A percentile compares a stretch with the other conserved stretches of the same genome.
Conservation (phyloP, 2,329 filamentous ascomycete genomes). For the Fusarium bactridioides region DNA sequence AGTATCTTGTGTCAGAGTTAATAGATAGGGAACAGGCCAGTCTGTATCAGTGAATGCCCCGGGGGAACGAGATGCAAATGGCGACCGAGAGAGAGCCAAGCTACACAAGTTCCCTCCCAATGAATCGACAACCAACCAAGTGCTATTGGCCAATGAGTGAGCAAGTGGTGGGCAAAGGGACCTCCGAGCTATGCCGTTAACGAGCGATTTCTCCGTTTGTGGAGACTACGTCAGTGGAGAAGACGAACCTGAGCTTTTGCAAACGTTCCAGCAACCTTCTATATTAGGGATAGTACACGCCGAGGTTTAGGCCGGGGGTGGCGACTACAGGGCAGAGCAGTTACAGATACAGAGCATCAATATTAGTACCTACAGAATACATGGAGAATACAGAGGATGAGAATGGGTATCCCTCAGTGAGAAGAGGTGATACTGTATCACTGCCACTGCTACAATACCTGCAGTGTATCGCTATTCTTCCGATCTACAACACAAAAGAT, state of each 20-base stretch:
- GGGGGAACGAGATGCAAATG: not conserved
- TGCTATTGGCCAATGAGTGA: not conserved
- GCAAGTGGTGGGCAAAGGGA: not conserved
- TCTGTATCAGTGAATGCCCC: not conserved
- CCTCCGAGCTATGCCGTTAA: not conserved
- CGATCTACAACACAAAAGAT: not conserved
- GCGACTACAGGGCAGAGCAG: not conserved
- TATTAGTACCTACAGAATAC: too few relatives aligned
- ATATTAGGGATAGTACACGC: constrained; percentile 34
- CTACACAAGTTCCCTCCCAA: constrained; percentile 19
- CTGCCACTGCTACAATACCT: too few relatives aligned
- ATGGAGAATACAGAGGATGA: not conserved
- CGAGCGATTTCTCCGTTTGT: constrained; percentile 19
- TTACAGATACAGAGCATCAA: not conserved
- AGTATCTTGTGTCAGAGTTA: not conserved
- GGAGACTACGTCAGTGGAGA: constrained; percentile 23
- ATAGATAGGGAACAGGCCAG: not conserved
- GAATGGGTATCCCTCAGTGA: fast-evolving
- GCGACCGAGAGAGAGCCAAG: not conserved
- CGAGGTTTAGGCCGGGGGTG: constrained; percentile 35
- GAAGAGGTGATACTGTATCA: not conserved
- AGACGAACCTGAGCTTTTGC: not conserved
- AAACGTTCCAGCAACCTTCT: constrained; percentile 43
- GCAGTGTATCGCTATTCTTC: not conserved
- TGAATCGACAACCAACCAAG: not conserved